Conservation (phyloP, 805 yeast species). For the Sugiyamaella mastotermitis region DNA sequence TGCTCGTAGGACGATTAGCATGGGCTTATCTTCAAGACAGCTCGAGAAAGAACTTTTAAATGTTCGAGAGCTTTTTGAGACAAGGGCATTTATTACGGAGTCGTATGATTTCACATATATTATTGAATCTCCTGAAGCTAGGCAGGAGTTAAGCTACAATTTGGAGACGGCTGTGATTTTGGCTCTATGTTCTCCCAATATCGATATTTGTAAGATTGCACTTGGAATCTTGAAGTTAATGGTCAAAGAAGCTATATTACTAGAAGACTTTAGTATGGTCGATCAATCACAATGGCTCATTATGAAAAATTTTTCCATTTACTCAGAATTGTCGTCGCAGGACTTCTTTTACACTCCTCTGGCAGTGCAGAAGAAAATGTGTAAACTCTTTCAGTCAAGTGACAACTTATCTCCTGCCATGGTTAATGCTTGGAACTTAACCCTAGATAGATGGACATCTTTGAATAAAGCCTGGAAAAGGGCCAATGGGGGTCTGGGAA, state of each 20-base stretch:
- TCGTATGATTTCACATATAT: conserved; percentile 2
- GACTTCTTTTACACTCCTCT: conserved; percentile 54
- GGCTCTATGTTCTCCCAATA: conserved; percentile 46
- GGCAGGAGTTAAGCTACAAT: conserved; percentile 19
- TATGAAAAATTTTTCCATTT: conserved; percentile 34
- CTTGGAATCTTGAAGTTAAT: conserved; percentile 35
- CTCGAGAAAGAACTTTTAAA: conserved; percentile 9
- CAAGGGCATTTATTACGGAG: conserved; percentile 4
- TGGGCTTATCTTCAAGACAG: conserved; percentile 25
- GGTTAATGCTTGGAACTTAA: conserved; percentile 37
- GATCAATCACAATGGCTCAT: conserved; percentile 18
- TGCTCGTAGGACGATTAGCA: conserved; percentile 35
- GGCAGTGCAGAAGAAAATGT: conserved; percentile 64
- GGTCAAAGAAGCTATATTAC: conserved; percentile 22
- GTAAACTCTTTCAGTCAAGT: conserved; percentile 33
- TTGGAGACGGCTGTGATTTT: conserved; percentile 48
- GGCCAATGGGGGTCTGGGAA: conserved; percentile 18
- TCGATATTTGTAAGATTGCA: conserved; percentile 44
- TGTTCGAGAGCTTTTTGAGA: conserved; percentile 5
- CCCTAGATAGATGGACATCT: conserved; percentile 45
- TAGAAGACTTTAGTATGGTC: conserved; percentile 19
- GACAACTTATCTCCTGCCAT: conserved; percentile 32
- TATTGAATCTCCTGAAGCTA: conserved; percentile 4
- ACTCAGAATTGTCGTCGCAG: conserved; percentile 44
- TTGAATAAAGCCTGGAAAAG: conserved; percentile 22